Conservation (phyloP, 495 filamentous ascomycete genomes). For the Hypoxylon crocopeplum region DNA sequence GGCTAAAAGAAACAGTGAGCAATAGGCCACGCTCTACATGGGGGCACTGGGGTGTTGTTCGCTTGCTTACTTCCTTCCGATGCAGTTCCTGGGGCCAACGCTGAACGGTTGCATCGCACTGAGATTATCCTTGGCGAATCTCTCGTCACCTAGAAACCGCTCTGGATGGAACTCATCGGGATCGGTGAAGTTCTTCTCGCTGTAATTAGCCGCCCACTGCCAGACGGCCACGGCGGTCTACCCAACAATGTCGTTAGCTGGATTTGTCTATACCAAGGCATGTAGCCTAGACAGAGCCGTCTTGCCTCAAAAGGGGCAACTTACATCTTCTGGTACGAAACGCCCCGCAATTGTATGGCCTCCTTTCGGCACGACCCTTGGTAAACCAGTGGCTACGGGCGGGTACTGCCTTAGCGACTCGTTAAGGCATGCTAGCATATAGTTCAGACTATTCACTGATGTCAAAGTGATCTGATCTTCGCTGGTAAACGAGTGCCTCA, state of each 20-base stretch:
- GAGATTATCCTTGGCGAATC: slow-evolving; percentile 49
- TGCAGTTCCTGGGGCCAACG: slow-evolving; percentile 60
- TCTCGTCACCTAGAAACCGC: slow-evolving; percentile 50
- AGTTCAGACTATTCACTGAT: slow-evolving; percentile 51
- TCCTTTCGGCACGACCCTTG: slow-evolving; percentile 47
- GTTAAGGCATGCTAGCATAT: slow-evolving; percentile 61
- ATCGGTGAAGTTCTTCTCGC: slow-evolving; percentile 44
- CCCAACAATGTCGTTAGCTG: not conserved
- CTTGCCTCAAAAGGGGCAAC: slow-evolving; percentile 6
- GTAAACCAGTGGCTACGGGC: slow-evolving; percentile 52
- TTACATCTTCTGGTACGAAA: slow-evolving; percentile 48
- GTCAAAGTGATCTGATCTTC: slow-evolving; percentile 57
- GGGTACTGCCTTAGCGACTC: slow-evolving; percentile 64
- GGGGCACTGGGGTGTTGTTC: not conserved
- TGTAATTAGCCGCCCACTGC: slow-evolving; percentile 51
- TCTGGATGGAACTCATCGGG: slow-evolving; percentile 58
- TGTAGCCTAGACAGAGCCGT: not conserved
- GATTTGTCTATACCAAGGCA: not conserved
- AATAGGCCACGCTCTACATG: not conserved
- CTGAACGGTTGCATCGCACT: slow-evolving; percentile 59
- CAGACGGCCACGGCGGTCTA: slow-evolving; percentile 57
- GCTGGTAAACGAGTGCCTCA: slow-evolving; percentile 52
- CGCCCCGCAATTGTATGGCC: slow-evolving; percentile 55
- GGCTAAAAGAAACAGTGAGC: not conserved
- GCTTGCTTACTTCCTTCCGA: slow-evolving; percentile 32